These are phyloP conservation scores for Termitomyces titanicus DNA, from an alignment of 768 basidiomycete genomes.

Conservation along the genomic window DNA sequence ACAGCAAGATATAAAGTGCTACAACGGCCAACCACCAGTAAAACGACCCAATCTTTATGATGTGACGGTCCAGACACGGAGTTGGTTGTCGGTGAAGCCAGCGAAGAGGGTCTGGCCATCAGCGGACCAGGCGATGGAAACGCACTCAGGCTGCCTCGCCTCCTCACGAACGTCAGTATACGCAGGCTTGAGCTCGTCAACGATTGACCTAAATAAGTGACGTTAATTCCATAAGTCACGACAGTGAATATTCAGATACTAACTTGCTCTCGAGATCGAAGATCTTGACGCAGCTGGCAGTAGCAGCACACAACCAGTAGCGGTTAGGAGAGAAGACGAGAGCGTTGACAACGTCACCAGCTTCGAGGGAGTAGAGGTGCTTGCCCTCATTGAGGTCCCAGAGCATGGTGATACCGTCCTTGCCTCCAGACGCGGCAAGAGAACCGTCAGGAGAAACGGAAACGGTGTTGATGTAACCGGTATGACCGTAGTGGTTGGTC, in stretches of 20 bases:
- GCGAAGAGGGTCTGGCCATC: constrained; percentile 97
- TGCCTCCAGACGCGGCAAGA: constrained; percentile 97
- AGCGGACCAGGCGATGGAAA: constrained; percentile 97
- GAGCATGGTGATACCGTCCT: constrained; percentile 99
- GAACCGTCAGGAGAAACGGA: constrained; percentile 99
- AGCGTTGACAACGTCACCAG: constrained; percentile 97
- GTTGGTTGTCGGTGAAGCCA: constrained; percentile 93
- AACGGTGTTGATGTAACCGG: constrained; percentile 97
- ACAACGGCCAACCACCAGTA: constrained; percentile 14
- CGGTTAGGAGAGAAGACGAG: constrained; percentile 99
- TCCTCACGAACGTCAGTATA: constrained; percentile 74
- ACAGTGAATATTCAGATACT: constrained; percentile 31
- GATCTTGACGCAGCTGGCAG: constrained; percentile 96
- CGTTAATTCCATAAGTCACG: not conserved
- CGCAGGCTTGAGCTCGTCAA: constrained; percentile 97
- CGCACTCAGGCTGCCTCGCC: constrained; percentile 83
- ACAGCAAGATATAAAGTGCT: constrained; percentile 17
- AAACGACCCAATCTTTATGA: constrained; percentile 39
- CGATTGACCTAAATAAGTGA: constrained; percentile 68
- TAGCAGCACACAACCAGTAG: constrained; percentile 99
- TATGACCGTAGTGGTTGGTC: constrained; percentile 99
- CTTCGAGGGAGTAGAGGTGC: constrained; percentile 99
- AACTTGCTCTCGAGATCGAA: constrained; percentile 99
- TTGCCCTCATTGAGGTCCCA: constrained; percentile 99
- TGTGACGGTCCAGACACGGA: constrained; percentile 89